phyloP scores from a whole-genome alignment of 495 filamentous ascomycete species.

The Tuber umbilicatum region DNA sequence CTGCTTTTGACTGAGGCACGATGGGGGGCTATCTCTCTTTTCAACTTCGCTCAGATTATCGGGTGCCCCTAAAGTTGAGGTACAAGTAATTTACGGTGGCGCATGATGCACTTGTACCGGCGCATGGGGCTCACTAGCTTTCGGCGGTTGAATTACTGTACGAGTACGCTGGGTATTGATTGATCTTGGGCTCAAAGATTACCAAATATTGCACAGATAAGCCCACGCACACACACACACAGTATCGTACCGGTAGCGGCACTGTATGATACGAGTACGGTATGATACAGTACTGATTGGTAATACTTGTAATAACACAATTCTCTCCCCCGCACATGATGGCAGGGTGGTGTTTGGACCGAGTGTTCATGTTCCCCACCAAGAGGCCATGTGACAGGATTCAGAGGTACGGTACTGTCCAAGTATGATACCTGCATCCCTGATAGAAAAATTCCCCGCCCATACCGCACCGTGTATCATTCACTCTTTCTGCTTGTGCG shows the following conservation, averaged over 20 bases:
- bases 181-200: background rate
- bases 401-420: no score
- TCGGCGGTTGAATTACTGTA: background rate
- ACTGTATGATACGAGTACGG: no score
- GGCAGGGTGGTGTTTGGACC: background rate
- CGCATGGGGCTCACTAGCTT: background rate
- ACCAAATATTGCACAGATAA: background rate
- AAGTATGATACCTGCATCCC: no score
- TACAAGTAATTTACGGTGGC: no score
- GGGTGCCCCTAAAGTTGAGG: background rate
- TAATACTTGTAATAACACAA: background rate
- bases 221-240: background rate
- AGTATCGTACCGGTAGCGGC: background rate
- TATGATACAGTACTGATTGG: background rate
- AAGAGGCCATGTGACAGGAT: background rate
- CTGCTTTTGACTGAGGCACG: background rate
- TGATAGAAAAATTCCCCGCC: no score
- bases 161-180: no score
- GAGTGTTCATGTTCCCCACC: background rate
- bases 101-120: no score
- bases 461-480: no score
- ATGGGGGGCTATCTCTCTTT: background rate
- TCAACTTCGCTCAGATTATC: background rate
- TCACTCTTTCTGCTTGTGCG: no score
- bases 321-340: background rate